Evolutionary conservation across 2,329 filamentous ascomycete species (phyloP).

Genomic region (Beauveria medogensis): DNA sequence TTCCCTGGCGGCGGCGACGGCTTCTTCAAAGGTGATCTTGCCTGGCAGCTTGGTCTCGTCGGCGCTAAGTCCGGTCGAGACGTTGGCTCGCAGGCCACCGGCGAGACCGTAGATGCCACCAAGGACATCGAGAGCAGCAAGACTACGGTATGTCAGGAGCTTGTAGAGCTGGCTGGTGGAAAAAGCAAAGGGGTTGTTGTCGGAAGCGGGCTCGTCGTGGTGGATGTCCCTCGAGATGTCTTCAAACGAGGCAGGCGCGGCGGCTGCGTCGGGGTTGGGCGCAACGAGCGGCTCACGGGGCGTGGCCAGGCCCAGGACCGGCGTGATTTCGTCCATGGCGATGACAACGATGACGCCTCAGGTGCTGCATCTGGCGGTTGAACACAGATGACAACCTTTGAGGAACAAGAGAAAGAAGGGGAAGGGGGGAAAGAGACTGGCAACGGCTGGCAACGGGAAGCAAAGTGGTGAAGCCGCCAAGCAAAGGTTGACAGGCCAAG

Average conservation of each 20-base stretch:
- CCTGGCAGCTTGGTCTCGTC: conserved; percentile 41
- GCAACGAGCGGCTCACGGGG: conserved; percentile 3
- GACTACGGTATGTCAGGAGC: conserved; percentile 41
- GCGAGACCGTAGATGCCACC: conserved; percentile 47
- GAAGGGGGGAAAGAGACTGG: background rate
- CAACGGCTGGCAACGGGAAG: background rate
- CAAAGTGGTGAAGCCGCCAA: background rate
- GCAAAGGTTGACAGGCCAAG: background rate
- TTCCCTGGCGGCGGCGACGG: conserved; percentile 30
- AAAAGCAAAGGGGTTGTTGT: conserved; percentile 44
- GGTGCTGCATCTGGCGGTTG: conserved; percentile 12
- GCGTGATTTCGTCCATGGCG: conserved; percentile 24
- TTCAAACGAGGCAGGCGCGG: background rate
- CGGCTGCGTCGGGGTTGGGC: background rate
- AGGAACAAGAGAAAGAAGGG: background rate
- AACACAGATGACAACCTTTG: background rate
- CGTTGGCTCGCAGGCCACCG: conserved; percentile 40
- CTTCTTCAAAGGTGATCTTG: conserved; percentile 40
- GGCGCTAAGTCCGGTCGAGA: conserved; percentile 37
- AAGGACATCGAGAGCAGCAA: conserved; percentile 40
- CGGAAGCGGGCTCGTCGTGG: conserved; percentile 19
- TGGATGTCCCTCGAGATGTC: conserved; percentile 18
- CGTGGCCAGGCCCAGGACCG: conserved; percentile 11
- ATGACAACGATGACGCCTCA: conserved; percentile 11
- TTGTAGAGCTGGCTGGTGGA: conserved; percentile 45